Percentiles rank a stretch among this genome's conserved stretches.
Evolutionary conservation across 805 yeast genomes (phyloP).

Genomic region (Priceomyces melissophilus): DNA sequence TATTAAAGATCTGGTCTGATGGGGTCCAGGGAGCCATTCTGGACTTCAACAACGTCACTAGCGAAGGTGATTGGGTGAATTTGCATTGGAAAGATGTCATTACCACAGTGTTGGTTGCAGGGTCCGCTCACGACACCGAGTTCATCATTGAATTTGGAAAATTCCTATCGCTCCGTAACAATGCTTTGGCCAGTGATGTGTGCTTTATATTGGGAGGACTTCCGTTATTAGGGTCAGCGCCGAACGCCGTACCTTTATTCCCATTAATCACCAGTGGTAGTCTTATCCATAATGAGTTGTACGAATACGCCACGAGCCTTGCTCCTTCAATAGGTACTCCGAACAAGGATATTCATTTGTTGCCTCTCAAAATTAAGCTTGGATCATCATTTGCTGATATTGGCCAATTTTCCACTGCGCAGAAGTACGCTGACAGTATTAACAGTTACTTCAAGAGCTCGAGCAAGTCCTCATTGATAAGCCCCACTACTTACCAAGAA

Average conservation of each 20-base stretch:
- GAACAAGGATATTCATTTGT: slow-evolving; percentile 49
- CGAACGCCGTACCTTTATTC: slow-evolving; percentile 24
- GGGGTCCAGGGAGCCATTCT: slow-evolving; percentile 51
- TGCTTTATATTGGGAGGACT: slow-evolving; percentile 46
- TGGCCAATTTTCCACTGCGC: slow-evolving; percentile 57
- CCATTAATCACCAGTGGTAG: slow-evolving; percentile 36
- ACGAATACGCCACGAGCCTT: slow-evolving; percentile 49
- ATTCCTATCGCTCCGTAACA: slow-evolving; percentile 32
- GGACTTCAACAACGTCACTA: slow-evolving; percentile 41
- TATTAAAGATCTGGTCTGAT: slow-evolving; percentile 65
- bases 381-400: slow-evolving; percentile 68
- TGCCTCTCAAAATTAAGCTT: slow-evolving; percentile 61
- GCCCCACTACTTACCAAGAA: slow-evolving; percentile 20
- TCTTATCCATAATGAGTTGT: slow-evolving; percentile 60
- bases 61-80: slow-evolving; percentile 47
- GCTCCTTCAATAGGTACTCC: slow-evolving; percentile 20
- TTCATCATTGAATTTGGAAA: slow-evolving; percentile 52
- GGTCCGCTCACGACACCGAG: slow-evolving; percentile 21
- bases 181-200: slow-evolving; percentile 38
- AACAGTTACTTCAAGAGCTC: slow-evolving; percentile 25
- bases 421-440: slow-evolving; percentile 57
- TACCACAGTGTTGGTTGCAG: slow-evolving; percentile 35
- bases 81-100: slow-evolving; percentile 51
- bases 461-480: slow-evolving; percentile 31
- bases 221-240: slow-evolving; percentile 31